These are phyloP conservation scores for Poa pratensis DNA, from an alignment of 176 grass and related monocot genomes.

Conservation along the genomic window DNA sequence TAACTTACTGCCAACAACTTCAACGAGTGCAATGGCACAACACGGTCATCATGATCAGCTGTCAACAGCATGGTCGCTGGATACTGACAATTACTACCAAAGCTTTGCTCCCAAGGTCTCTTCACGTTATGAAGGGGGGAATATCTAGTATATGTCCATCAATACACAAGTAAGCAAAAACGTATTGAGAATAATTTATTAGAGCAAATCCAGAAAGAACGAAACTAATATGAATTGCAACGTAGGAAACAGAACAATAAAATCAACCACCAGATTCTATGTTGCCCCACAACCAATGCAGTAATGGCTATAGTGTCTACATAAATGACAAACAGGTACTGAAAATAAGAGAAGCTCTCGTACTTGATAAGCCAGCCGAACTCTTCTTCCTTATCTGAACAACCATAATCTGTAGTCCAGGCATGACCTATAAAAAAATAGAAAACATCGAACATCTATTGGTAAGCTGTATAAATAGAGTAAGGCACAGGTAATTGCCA, in stretches of 20 bases:
- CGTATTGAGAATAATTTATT: conserved; percentile 8
- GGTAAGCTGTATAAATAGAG: conserved; percentile 32
- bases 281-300: neutral
- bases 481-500: conserved; percentile 33
- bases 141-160: conserved; percentile 60
- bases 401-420: conserved; percentile 98
- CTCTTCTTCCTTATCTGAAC: conserved; percentile 84
- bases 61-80: conserved; percentile 87
- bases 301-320: neutral
- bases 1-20: conserved; percentile 90
- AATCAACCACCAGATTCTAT: neutral
- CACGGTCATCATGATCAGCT: conserved; percentile 92
- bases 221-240: neutral
- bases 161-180: conserved; percentile 31
- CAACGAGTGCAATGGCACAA: conserved; percentile 91
- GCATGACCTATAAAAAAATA: conserved; percentile 76
- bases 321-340: conserved; percentile 1
- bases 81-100: conserved; percentile 56
- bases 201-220: conserved; percentile 6
- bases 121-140: conserved; percentile 88
- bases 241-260: conserved; percentile 20
- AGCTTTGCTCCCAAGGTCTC: conserved; percentile 74
- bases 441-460: conserved; percentile 35
- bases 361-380: conserved; percentile 96
- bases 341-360: conserved; percentile 6